Percentiles rank a stretch among this genome's conserved stretches.
Conservation (phyloP, 768 basidiomycete genomes). For the Phanerodontia chrysosporium region DNA sequence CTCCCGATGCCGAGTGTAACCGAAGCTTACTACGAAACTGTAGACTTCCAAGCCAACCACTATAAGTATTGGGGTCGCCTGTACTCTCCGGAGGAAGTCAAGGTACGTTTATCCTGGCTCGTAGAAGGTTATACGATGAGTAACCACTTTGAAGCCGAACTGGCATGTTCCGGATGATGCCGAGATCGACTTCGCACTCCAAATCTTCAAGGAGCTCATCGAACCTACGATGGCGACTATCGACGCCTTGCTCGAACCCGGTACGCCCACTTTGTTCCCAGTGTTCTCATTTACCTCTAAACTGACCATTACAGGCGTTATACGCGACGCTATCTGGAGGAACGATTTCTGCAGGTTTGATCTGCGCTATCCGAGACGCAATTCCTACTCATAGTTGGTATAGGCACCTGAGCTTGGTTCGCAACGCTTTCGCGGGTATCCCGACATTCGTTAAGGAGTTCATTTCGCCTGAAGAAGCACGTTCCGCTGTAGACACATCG, state of each 20-base stretch:
- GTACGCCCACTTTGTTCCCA: conserved; percentile 31
- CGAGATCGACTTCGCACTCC: conserved; percentile 74
- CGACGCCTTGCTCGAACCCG: conserved; percentile 51
- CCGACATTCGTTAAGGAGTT: conserved; percentile 59
- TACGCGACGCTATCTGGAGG: conserved; percentile 64
- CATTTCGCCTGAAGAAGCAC: conserved; percentile 45
- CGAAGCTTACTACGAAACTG: background rate
- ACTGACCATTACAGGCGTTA: conserved; percentile 30
- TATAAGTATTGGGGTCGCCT: conserved; percentile 79
- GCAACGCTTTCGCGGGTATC: conserved; percentile 71
- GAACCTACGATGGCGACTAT: conserved; percentile 57
- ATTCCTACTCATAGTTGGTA: background rate
- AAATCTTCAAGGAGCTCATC: conserved; percentile 62
- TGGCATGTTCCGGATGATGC: conserved; percentile 74
- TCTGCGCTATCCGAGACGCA: background rate
- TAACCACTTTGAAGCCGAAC: conserved; percentile 39
- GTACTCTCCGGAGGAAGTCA: conserved; percentile 65
- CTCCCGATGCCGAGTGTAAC: background rate
- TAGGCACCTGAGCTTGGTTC: conserved; percentile 68
- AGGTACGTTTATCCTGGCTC: conserved; percentile 35
- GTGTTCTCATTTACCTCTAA: background rate
- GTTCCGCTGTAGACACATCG: conserved; percentile 41
- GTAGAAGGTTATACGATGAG: background rate
- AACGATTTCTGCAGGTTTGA: conserved; percentile 81
- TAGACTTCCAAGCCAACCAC: conserved; percentile 70